These are phyloP conservation scores for Coemansia sp. DNA, from an alignment of 192 early-diverging fungal species.

Conservation along the genomic window DNA sequence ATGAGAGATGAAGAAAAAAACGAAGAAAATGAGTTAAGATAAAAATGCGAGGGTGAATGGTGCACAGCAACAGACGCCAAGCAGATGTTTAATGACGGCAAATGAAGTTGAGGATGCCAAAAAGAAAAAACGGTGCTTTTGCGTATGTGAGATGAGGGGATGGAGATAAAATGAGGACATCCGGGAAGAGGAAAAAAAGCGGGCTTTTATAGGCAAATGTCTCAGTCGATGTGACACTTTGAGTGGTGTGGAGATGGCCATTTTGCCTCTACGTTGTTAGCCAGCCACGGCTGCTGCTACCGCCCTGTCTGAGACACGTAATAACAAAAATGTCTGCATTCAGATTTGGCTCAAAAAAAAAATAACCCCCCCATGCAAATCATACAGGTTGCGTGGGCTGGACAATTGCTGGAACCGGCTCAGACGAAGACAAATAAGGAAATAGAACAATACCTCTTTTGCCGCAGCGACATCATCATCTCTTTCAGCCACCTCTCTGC, in stretches of 20 bases:
- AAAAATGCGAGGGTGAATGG: not conserved
- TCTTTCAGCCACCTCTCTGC: not conserved
- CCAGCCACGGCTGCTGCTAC: no score
- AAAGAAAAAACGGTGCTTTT: no score
- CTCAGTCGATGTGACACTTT: not conserved
- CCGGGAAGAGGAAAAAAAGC: not conserved
- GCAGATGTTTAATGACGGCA: no score
- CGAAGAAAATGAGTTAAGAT: not conserved
- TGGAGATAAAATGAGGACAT: not conserved
- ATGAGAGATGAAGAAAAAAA: not conserved
- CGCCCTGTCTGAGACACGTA: no score
- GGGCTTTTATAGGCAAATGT: not conserved
- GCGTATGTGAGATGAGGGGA: not conserved
- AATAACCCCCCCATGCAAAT: no score
- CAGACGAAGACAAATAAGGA: not conserved
- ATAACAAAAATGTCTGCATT: no score
- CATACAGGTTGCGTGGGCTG: not conserved
- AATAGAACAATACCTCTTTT: conserved; percentile 4
- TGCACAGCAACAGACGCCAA: not conserved
- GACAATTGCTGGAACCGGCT: no score
- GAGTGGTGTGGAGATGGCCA: no score
- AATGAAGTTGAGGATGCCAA: not conserved
- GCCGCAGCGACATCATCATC: not conserved
- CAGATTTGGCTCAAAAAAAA: no score
- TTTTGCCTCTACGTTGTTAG: no score